These are phyloP conservation scores for Yamadazyma pseudoaaseri DNA, from an alignment of 1,139 yeast species.

Conservation along the genomic window DNA sequence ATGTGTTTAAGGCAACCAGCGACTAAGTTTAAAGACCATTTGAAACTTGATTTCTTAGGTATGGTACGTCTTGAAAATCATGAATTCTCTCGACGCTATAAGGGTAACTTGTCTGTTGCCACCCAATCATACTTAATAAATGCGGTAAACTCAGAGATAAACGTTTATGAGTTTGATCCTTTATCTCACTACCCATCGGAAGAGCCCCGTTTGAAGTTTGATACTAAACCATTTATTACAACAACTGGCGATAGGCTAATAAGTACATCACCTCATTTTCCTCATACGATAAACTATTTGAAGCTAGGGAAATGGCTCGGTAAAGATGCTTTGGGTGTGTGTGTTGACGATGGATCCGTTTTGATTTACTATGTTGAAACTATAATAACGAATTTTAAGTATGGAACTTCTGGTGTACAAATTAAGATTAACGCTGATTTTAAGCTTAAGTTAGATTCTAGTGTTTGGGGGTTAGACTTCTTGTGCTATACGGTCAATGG, in stretches of 20 bases:
- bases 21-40: slow-evolving; percentile 4
- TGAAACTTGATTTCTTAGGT: slow-evolving; percentile 3
- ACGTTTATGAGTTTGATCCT: slow-evolving; percentile 27
- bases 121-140: slow-evolving; percentile 21
- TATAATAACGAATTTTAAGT: slow-evolving; percentile 12
- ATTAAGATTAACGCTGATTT: slow-evolving; percentile 29
- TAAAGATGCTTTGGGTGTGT: slow-evolving; percentile 41
- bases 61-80: slow-evolving; percentile 8
- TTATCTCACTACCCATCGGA: slow-evolving; percentile 23
- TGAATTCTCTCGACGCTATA: slow-evolving; percentile 27
- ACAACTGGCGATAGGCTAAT: slow-evolving; percentile 33
- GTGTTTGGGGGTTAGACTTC: slow-evolving; percentile 68
- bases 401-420: not conserved
- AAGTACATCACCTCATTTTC: slow-evolving; percentile 52
- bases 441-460: slow-evolving; percentile 38
- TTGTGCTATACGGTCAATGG: slow-evolving; percentile 13
- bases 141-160: slow-evolving; percentile 30
- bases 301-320: slow-evolving; percentile 27
- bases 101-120: slow-evolving; percentile 32
- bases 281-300: slow-evolving; percentile 57
- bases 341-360: slow-evolving; percentile 59
- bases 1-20: slow-evolving; percentile 4
- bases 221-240: slow-evolving; percentile 40
- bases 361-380: slow-evolving; percentile 41
- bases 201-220: slow-evolving; percentile 30